Base-by-base conservation (phyloP, 371 early-diverging fungal genomes). In the Haplosporangium sp. region DNA sequence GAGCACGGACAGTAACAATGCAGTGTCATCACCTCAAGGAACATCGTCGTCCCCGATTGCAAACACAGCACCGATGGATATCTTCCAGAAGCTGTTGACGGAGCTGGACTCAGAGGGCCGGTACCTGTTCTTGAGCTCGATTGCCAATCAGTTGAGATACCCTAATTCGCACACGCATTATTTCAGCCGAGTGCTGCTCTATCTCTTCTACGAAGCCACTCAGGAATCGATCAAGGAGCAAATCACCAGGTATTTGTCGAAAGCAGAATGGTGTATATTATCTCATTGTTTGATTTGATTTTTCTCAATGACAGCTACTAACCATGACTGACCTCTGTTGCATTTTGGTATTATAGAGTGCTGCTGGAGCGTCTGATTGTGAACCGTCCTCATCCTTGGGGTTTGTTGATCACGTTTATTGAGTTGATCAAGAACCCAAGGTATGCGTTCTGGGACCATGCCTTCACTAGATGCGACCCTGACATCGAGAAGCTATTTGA, bases 361-460 rank as follows among this genome's bases (percentile, higher is more conserved):
- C 83, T 99, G 37, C 83, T 98, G 62, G 99, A 98, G 82, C 93
- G 98, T 45, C 84, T 98, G 55, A 94, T 99, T 73, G 98, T 95
- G 14, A 96, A 96, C 82, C 87, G 98, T 40, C 99, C 98, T 21
- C 97, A 97, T 83, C 99, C 99, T 48, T 98, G 98, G 95, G 98
- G 98, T 13, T 85, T 99, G 53, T 83, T 98, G 73, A 95, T 98
- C 38, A 97, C 98, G 1, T 94, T 98, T 80, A 98, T 97, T 63
- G 99, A 99, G 81, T 83, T 99, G 68, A 93, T 97, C 84, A 93
- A 95, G 80, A 96, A 97, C 80, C 95, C 95, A 18, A 84, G 92
- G 10, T 96, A 94, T 83, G 89, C 89, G 57, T 95, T 96, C 86
- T 95, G 96, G 95, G 90, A 90, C 47, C 95, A 94, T 83, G 82